Conservation (phyloP, 768 basidiomycete species). For the Psilocybe subaeruginosa region DNA sequence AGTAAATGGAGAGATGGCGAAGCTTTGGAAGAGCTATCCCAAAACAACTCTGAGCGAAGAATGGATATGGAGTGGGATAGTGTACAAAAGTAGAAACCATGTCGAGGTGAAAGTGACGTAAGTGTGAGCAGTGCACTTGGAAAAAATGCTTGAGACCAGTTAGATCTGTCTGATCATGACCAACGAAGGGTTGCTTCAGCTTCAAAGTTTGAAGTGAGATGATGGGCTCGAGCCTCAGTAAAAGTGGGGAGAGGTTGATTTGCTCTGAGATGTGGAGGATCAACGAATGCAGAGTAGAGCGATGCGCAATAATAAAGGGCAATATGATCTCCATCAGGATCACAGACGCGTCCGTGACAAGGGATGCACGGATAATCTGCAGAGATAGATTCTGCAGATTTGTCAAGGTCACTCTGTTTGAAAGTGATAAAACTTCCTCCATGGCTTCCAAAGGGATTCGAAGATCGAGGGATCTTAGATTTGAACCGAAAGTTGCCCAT, state of each 20-base stretch:
- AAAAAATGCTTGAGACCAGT: slow-evolving; percentile 24
- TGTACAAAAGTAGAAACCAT: neutral
- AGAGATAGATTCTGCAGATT: slow-evolving; percentile 22
- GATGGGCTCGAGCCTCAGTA: slow-evolving; percentile 15
- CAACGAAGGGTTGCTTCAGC: slow-evolving; percentile 19
- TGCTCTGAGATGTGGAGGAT: slow-evolving; percentile 16
- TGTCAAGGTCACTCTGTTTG: slow-evolving; percentile 7
- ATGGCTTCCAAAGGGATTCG: slow-evolving; percentile 25
- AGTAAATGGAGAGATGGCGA: slow-evolving; percentile 8
- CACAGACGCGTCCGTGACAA: slow-evolving; percentile 12
- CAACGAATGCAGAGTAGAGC: slow-evolving; percentile 17
- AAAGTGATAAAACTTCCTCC: slow-evolving; percentile 11
- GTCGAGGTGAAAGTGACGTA: slow-evolving; percentile 18
- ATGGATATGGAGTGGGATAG: slow-evolving; percentile 4
- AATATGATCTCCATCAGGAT: slow-evolving; percentile 17
- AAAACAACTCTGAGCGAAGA: slow-evolving; percentile 18
- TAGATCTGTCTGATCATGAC: slow-evolving; percentile 16
- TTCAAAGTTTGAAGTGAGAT: slow-evolving; percentile 21
- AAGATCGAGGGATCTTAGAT: slow-evolving; percentile 20
- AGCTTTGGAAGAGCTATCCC: slow-evolving; percentile 9
- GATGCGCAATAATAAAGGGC: slow-evolving; percentile 28
- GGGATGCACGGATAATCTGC: slow-evolving; percentile 19
- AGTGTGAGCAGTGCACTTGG: slow-evolving; percentile 17
- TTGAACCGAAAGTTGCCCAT: slow-evolving; percentile 24
- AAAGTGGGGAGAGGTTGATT: slow-evolving; percentile 19